Percentiles rank a stretch among this genome's conserved stretches.
These are phyloP conservation scores for Mycena belliarum DNA, from an alignment of 768 basidiomycete genomes.

Conservation along the genomic window DNA sequence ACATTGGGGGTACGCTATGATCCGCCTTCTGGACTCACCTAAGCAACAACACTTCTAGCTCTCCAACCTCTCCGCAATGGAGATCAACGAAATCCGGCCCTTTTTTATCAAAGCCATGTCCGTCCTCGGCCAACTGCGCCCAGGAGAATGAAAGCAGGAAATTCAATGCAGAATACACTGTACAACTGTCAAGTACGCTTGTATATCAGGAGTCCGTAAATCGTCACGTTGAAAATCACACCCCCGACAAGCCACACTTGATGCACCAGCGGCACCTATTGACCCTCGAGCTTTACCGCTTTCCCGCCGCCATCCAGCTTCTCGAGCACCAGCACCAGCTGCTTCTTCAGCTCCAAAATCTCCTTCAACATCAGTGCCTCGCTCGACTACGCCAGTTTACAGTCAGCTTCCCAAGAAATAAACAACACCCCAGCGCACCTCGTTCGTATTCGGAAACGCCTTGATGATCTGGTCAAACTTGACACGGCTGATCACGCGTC, in stretches of 20 bases:
- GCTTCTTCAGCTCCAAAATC: constrained; percentile 54
- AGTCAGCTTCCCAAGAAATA: neutral
- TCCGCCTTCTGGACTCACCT: neutral
- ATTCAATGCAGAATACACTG: neutral
- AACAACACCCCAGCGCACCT: constrained; percentile 47
- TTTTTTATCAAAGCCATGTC: constrained; percentile 86
- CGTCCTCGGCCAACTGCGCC: constrained; percentile 57
- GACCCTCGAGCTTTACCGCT: neutral
- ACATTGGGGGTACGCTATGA: constrained; percentile 70
- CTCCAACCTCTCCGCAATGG: constrained; percentile 84
- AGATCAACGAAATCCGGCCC: constrained; percentile 92
- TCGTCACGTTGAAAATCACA: neutral
- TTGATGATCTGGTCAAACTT: constrained; percentile 70
- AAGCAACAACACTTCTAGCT: constrained; percentile 46
- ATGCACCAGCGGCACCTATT: neutral
- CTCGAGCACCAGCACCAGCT: constrained; percentile 39
- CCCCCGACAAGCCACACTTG: neutral
- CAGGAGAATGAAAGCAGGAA: neutral
- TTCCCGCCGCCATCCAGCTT: constrained; percentile 32
- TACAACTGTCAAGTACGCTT: neutral
- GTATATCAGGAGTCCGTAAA: neutral
- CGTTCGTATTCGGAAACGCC: constrained; percentile 69
- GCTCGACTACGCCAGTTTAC: constrained; percentile 52
- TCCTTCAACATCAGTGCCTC: constrained; percentile 70
- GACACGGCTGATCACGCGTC: constrained; percentile 68